Conservation (phyloP, 1,284 basidiomycete genomes). For the Athelia psychrophila region DNA sequence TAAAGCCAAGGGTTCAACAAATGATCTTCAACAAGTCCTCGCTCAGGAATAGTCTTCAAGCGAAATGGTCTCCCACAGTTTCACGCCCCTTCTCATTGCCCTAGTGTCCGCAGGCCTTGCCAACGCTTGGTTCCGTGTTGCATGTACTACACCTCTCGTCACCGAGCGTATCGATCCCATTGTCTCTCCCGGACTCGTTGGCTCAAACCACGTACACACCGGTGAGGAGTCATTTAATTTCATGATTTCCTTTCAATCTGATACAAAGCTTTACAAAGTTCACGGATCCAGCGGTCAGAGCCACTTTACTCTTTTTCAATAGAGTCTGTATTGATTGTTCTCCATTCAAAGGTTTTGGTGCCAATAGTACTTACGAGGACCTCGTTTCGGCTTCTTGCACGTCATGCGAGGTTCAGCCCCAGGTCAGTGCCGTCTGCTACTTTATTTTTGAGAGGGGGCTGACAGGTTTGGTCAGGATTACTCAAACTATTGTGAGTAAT, state of each 20-base stretch:
- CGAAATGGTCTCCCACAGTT: slow-evolving; percentile 3
- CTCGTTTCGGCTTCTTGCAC: slow-evolving; percentile 37
- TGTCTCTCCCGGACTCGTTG: slow-evolving; percentile 32
- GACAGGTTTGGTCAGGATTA: too few relatives aligned
- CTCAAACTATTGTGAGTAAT: neutral
- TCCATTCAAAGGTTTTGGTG: slow-evolving; percentile 26
- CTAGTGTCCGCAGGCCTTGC: slow-evolving; percentile 15
- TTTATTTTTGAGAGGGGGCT: neutral
- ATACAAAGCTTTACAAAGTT: slow-evolving; percentile 17
- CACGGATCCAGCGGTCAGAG: slow-evolving; percentile 31
- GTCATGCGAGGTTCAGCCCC: slow-evolving; percentile 31
- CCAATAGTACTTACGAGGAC: slow-evolving; percentile 30
- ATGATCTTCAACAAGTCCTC: too few relatives aligned
- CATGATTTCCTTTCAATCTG: neutral
- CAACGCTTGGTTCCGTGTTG: slow-evolving; percentile 39
- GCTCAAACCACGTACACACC: slow-evolving; percentile 40
- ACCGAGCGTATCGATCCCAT: slow-evolving; percentile 45
- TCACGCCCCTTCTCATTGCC: slow-evolving; percentile 11
- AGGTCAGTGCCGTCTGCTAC: slow-evolving; percentile 5
- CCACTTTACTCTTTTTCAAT: neutral
- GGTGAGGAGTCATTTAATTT: slow-evolving; percentile 10
- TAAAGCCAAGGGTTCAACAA: too few relatives aligned
- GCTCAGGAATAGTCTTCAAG: too few relatives aligned
- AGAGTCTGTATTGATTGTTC: neutral
- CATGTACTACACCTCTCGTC: slow-evolving; percentile 37